A percentile compares a stretch with the other conserved stretches of the same genome.
Evolutionary conservation across 75 land plant species (phyloP).

Genomic region (Isoetes taiwanensis): DNA sequence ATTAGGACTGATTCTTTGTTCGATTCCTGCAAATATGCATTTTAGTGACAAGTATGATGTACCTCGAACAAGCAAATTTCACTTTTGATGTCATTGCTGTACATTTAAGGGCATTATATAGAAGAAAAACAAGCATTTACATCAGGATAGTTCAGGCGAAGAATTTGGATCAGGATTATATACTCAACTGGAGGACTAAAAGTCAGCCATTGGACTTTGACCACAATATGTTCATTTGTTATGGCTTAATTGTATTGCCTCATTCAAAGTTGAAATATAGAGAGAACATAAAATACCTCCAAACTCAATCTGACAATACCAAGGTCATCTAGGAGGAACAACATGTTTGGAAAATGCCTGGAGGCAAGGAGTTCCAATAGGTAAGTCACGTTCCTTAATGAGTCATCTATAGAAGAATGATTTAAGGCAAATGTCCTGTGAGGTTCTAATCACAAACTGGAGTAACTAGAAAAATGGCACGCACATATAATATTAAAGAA

Average conservation of each 20-base stretch:
- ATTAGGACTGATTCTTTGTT: constrained; percentile 54
- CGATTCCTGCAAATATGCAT: constrained; percentile 34
- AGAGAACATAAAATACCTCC: no score
- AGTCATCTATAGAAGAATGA: background rate
- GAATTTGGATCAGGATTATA: no score
- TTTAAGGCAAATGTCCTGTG: background rate
- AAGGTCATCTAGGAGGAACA: no score
- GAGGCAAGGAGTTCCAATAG: no score
- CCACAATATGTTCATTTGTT: no score
- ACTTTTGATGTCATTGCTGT: background rate
- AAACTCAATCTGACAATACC: no score
- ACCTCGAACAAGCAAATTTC: background rate
- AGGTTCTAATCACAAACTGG: background rate
- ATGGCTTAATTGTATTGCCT: no score
- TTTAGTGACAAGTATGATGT: background rate
- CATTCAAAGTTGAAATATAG: no score
- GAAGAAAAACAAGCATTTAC: background rate
- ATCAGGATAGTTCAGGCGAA: background rate
- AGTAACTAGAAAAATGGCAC: no score
- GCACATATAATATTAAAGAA: background rate
- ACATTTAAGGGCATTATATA: background rate
- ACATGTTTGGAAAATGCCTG: no score
- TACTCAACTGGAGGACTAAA: no score
- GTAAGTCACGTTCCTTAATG: background rate
- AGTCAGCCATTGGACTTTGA: no score